Evolutionary conservation across 1,139 yeast species (phyloP), one percentile per base, ranked within the genome.

Genomic region (Kodamaea sp.): DNA sequence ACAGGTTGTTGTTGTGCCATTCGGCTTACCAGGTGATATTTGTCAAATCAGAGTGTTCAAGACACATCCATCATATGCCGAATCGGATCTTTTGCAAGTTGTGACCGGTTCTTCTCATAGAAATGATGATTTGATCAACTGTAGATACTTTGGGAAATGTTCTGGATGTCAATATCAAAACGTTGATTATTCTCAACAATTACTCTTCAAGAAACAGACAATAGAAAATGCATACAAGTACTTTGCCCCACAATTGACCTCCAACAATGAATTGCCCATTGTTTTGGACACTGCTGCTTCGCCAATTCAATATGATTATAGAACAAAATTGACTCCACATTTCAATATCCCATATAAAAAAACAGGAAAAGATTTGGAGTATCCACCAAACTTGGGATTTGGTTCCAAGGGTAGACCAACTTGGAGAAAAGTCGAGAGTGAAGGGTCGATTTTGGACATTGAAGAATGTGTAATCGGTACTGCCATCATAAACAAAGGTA

Each of bases 261-360:
- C 61, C 2, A 57, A 62, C 8, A 58, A 59, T 0, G 41, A 40
- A 1, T 57, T 84, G 23, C 96, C 96, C 0, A 66, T 55, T 7
- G 68, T 92, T 26, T 72, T 72, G 8, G 63, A 68, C 3, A 90
- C 97, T 0, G 80, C 86, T 34, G 79, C 84, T 4, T 85, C 96
- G 3, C 98, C 98, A 4, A 64, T 79, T 44, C 74, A 81, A 49
- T 86, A 75, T 57, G 71, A 73, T 33, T 92, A 92, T 63, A 71
- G 98, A 57, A 92, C 98, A 1, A 92, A 92, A 56, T 73, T 92
- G 37, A 92, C 98, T 1, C 98, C 98, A 4, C 98, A 92, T 66
- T 92, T 90, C 63, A 92, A 88, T 55, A 67, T 88, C 31, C 95
- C 95, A n/a, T 70, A 76, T 47, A 69, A 67, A 37, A 60, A 65